Base-by-base conservation (phyloP, 2,329 filamentous ascomycete genomes). In the Arachnomyces sp. region DNA sequence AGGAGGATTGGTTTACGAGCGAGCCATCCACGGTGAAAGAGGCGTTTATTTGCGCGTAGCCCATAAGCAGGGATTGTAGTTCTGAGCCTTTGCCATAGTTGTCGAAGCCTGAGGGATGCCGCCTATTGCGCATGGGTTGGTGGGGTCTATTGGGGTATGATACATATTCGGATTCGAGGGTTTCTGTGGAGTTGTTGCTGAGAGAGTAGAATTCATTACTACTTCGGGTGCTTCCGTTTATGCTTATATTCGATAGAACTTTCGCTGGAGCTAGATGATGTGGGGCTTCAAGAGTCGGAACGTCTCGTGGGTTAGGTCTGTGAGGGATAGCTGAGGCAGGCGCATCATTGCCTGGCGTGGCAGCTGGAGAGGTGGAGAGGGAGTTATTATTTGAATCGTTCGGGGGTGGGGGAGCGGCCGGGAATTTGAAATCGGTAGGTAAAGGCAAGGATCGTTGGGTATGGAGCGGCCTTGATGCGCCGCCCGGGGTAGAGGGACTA, bases 131-230 rank as follows among this genome's bases (percentile, higher is more conserved):
- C 38, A 49, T 32, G 18, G 53, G 54, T 45, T 81, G 77, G 13
- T 79, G 68, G 11, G 83, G 58, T 32, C 71, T 64, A 32, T 63
- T 46, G 1, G 61, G 60, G 43, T 70, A 52, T 56, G 65, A 65
- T 15, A 73, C 75, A 56, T 94, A 93, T 61, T 96, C 92, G 0
- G 92, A 98, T 8, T 82, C 82, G 35, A 96, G 60, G 2, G 92
- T 98, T 60, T 98, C 92, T 12, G 84, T 86, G 5, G 92, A 96
- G 56, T 94, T 83, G 58, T 96, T 95, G 67, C 90, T 95, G 59
- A 90, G 67, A 1, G 89, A 89, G 61, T 94, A 96, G 54, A 96
- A 93, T 55, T 98, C 92, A 39, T 84, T 84, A 58, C 92, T 98
- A 48, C 86, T 94, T 52, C 92, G 74, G 16, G 87, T 88, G 18